A percentile compares a stretch with the other conserved stretches of the same genome.
phyloP scores from a whole-genome alignment of 495 filamentous ascomycete genomes.

The Aspergillus ostianus region DNA sequence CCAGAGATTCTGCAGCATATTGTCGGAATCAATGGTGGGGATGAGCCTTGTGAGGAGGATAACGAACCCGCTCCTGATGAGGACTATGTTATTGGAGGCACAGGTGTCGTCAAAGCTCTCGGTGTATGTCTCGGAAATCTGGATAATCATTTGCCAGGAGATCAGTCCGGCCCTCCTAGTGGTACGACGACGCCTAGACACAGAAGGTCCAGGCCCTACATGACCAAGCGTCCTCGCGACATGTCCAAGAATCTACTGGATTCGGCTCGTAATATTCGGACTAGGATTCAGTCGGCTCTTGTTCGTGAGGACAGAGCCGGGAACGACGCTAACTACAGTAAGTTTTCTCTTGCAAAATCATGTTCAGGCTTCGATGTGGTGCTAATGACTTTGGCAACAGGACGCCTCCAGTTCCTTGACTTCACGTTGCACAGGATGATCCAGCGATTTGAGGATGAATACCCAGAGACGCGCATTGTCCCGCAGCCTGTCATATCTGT shows the following conservation, averaged over 20 bases:
- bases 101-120: conserved; percentile 90
- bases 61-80: conserved; percentile 79
- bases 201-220: conserved; percentile 40
- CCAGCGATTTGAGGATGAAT: conserved; percentile 92
- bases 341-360: conserved; percentile 31
- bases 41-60: conserved; percentile 56
- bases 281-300: conserved; percentile 79
- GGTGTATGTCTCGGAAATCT: conserved; percentile 82
- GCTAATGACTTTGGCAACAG: conserved; percentile 40
- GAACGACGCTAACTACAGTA: conserved; percentile 74
- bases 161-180: conserved; percentile 44
- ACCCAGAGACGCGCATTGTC: conserved; percentile 75
- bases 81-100: conserved; percentile 94
- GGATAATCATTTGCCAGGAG: conserved; percentile 40
- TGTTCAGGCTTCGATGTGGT: background rate
- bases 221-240: conserved; percentile 71
- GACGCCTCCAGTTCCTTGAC: conserved; percentile 85
- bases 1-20: conserved; percentile 69
- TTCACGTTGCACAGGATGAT: conserved; percentile 87
- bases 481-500: conserved; percentile 24
- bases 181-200: conserved; percentile 55
- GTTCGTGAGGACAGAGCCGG: conserved; percentile 67
- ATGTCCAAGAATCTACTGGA: conserved; percentile 87
- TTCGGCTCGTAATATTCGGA: conserved; percentile 83
- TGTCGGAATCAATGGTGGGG: conserved; percentile 55